A percentile compares a stretch with the other conserved stretches of the same genome.
These are phyloP conservation scores for Chloris gayana DNA, from an alignment of 176 grass and related monocot genomes.

Conservation along the genomic window DNA sequence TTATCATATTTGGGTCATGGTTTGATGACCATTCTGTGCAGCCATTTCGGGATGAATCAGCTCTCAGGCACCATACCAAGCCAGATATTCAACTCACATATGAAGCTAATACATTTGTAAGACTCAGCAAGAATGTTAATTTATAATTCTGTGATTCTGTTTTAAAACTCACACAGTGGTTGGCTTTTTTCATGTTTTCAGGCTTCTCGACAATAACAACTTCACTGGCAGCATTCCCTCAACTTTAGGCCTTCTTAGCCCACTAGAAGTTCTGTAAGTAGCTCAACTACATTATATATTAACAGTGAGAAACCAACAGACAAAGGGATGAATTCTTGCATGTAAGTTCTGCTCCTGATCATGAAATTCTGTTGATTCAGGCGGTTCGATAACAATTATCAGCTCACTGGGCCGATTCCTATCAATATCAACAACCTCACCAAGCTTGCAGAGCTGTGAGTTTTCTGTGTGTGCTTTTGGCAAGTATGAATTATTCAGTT, in stretches of 20 bases:
- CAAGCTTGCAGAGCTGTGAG: slow-evolving; percentile 76
- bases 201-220: slow-evolving; percentile 89
- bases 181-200: slow-evolving; percentile 24
- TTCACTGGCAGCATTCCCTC: slow-evolving; percentile 70
- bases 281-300: not conserved
- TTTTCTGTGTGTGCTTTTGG: not conserved
- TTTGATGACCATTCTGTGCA: slow-evolving; percentile 33
- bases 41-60: slow-evolving; percentile 80
- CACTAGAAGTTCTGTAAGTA: slow-evolving; percentile 87
- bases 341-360: slow-evolving; percentile 1
- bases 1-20: not conserved
- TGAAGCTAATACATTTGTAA: slow-evolving; percentile 88
- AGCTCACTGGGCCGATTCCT: slow-evolving; percentile 60
- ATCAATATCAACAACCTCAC: slow-evolving; percentile 76
- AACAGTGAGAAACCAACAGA: not conserved
- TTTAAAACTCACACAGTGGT: slow-evolving; percentile 10
- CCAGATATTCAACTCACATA: slow-evolving; percentile 62
- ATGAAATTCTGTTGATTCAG: slow-evolving; percentile 30
- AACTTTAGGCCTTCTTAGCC: slow-evolving; percentile 56
- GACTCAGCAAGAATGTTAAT: not conserved
- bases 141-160: not conserved
- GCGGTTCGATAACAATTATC: slow-evolving; percentile 65
- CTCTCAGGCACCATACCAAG: slow-evolving; percentile 76
- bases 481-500: slow-evolving; percentile 19
- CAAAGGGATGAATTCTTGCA: not conserved